These are phyloP conservation scores for Evansstolkia leycettana DNA, from an alignment of 495 filamentous ascomycete species.

Conservation along the genomic window DNA sequence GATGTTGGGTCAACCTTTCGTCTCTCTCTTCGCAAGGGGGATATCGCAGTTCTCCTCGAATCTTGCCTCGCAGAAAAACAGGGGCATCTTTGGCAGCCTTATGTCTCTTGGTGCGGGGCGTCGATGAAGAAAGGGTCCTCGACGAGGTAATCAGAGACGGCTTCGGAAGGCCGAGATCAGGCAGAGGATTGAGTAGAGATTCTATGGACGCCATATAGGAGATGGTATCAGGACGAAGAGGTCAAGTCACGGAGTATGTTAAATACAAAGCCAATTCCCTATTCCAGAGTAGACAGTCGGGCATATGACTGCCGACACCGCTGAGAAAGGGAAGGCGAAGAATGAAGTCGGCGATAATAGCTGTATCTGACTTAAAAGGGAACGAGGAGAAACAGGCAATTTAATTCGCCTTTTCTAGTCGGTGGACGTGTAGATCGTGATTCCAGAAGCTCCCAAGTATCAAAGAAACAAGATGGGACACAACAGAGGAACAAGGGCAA, in stretches of 20 bases:
- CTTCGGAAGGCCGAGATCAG: slow-evolving; percentile 1
- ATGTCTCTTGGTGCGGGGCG: slow-evolving; percentile 23
- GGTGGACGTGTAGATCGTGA: neutral
- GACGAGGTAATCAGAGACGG: slow-evolving; percentile 9
- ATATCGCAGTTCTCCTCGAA: slow-evolving; percentile 53
- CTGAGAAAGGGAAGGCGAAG: slow-evolving; percentile 1
- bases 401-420: neutral
- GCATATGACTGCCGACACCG: neutral
- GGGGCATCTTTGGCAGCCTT: slow-evolving; percentile 50
- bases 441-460: slow-evolving; percentile 1
- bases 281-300: too few relatives aligned
- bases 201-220: slow-evolving; percentile 22
- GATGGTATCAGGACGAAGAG: too few relatives aligned
- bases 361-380: neutral
- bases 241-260: too few relatives aligned
- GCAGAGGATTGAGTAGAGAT: slow-evolving; percentile 19
- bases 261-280: too few relatives aligned
- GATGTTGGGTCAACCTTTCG: slow-evolving; percentile 37
- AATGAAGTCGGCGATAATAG: neutral
- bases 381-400: slow-evolving; percentile 1
- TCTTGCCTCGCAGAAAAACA: slow-evolving; percentile 41
- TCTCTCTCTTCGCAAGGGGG: slow-evolving; percentile 53
- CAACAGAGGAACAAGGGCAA: neutral
- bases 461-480: neutral
- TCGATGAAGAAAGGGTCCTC: slow-evolving; percentile 7